Base-by-base conservation (phyloP, 768 basidiomycete genomes). In the Asterophora parasitica region DNA sequence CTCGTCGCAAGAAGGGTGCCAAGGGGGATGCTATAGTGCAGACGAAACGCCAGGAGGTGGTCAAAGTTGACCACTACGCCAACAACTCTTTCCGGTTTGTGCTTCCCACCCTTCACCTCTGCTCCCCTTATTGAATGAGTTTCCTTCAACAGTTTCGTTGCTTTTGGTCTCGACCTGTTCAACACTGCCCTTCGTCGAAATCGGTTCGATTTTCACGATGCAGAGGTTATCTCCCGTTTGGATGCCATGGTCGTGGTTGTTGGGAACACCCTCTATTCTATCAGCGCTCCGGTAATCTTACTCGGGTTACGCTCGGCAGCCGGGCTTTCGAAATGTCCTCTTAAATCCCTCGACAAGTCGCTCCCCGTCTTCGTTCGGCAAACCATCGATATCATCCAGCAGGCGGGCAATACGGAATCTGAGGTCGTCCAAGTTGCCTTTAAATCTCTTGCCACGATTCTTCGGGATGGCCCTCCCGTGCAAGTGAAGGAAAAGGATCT, bases 211-310 rank as follows among this genome's bases (percentile, higher is more conserved):
- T 84, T 95, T 59, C 78, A 79, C 19, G 84, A 96, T 55, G 52
- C 73, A 7, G 70, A 78, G n/a, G 73, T 88, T 43, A 74, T 93
- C 49, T 72, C 83, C n/a, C 84, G 92, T 26, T 71, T 99, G 17
- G 92, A 93, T 50, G 79, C 92, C 0, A 87, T 97, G 71, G 83
- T 95, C 11, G 72, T 80, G 27, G 79, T 85, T 11, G 85, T 98
- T 47, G 95, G 95, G 27, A 93, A 97, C 61, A 86, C 91, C 0
- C 78, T 99, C 1, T 97, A 96, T 64, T 88, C 94, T 2, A 82
- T 76, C 27, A 83, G 82, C 41, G 77, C 84, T 7, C 72, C 82
- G 6, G 89, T 98, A 5, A 70, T 95, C 12, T 66, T 77, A 7
- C 76, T 86, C 0, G 88, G 85, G 11, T 70, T 98, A 51, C 89